A percentile compares a stretch with the other conserved stretches of the same genome.
Evolutionary conservation across 2,329 filamentous ascomycete genomes (phyloP).

Genomic region (Geosmithia morbida): DNA sequence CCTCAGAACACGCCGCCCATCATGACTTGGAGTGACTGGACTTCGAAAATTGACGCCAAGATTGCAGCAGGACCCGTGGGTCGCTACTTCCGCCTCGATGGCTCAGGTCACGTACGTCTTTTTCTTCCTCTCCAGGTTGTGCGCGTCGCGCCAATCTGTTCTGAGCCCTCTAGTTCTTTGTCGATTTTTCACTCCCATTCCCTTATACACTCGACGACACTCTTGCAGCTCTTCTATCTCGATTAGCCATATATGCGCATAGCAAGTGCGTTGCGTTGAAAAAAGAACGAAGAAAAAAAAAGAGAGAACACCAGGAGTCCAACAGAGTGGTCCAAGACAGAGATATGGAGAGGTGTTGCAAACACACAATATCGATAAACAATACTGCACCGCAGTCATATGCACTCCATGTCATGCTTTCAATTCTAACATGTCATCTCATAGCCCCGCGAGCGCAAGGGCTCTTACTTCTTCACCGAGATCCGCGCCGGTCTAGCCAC

Average conservation of each 20-base stretch:
- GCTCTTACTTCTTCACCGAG: conserved; percentile 70
- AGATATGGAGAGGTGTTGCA: not conserved
- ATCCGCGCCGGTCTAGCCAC: conserved; percentile 70
- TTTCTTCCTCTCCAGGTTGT: not conserved
- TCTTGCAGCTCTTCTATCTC: not conserved
- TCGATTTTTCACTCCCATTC: no score
- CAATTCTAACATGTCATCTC: not conserved
- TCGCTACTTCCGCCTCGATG: conserved; percentile 65
- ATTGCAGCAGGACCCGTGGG: conserved; percentile 55
- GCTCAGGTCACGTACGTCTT: conserved; percentile 61
- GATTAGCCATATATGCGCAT: not conserved
- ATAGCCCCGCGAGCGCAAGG: conserved; percentile 56
- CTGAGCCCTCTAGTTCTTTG: not conserved
- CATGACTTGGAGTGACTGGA: conserved; percentile 37
- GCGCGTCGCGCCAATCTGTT: not conserved
- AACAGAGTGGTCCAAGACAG: not conserved
- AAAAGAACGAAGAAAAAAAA: not conserved
- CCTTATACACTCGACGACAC: no score
- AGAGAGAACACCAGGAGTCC: not conserved
- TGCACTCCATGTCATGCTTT: not conserved
- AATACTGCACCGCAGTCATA: not conserved
- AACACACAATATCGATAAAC: not conserved
- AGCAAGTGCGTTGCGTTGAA: not conserved
- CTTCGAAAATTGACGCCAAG: conserved; percentile 33
- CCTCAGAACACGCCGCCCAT: not conserved